Evolutionary conservation across 345 rosid genomes (phyloP).

Genomic region (Nephelium lappaceum): DNA sequence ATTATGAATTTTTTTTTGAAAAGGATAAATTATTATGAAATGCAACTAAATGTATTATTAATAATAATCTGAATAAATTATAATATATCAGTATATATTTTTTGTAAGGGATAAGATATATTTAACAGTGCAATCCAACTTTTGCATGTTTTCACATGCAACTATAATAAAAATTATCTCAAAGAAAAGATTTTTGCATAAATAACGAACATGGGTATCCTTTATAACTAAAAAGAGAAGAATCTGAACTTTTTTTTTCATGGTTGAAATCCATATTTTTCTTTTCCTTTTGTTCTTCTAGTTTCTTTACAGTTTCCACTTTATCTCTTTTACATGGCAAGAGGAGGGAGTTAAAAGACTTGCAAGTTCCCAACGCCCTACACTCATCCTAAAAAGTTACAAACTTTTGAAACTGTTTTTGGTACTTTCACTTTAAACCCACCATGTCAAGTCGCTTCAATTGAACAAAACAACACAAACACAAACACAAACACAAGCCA

Average conservation of each 20-base stretch:
- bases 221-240: not conserved
- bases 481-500: not conserved
- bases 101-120: no score
- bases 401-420: constrained; percentile 17
- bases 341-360: no score
- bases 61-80: no score
- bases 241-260: not conserved
- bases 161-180: not conserved
- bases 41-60: no score
- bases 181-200: not conserved
- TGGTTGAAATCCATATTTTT: not conserved
- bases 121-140: not conserved
- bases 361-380: no score
- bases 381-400: not conserved
- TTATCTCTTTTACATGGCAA: not conserved
- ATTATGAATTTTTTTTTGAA: no score
- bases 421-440: constrained; percentile 15
- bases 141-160: not conserved
- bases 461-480: not conserved
- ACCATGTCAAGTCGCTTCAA: constrained; percentile 15
- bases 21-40: no score
- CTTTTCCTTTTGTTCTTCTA: not conserved
- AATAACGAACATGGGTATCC: not conserved
- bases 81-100: no score
- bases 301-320: not conserved